These are phyloP conservation scores for Rhizopogon sp. DNA, from an alignment of 768 basidiomycete species.

Conservation along the genomic window DNA sequence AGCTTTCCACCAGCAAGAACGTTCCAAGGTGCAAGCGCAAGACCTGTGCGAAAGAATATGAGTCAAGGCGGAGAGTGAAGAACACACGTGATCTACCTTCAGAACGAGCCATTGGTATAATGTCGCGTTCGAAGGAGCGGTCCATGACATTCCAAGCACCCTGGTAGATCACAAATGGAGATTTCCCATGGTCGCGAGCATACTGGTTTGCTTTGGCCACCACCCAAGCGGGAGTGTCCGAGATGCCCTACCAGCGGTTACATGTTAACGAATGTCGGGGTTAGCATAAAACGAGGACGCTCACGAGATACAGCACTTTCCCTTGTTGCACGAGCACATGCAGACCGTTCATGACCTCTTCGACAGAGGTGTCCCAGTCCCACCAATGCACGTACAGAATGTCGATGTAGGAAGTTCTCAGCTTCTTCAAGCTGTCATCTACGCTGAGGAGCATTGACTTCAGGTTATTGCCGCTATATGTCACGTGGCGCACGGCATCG, in stretches of 20 bases:
- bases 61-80: conserved; percentile 10
- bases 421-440: conserved; percentile 38
- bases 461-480: conserved; percentile 33
- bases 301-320: conserved; percentile 39
- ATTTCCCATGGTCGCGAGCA: conserved; percentile 41
- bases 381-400: conserved; percentile 53
- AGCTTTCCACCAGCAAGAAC: conserved; percentile 26
- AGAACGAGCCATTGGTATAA: conserved; percentile 38
- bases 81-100: neutral
- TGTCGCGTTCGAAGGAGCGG: conserved; percentile 49
- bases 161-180: conserved; percentile 53
- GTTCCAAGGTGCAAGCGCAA: conserved; percentile 35
- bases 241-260: conserved; percentile 28
- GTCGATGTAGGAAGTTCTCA: conserved; percentile 57
- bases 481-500: conserved; percentile 10
- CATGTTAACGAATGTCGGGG: neutral
- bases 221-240: conserved; percentile 45
- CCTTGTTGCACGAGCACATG: conserved; percentile 37
- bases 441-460: conserved; percentile 30
- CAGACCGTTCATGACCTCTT: conserved; percentile 43
- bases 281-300: neutral
- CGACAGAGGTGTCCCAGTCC: conserved; percentile 41
- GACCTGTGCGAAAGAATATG: conserved; percentile 8
- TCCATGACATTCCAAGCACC: conserved; percentile 39
- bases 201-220: conserved; percentile 46